A percentile compares a stretch with the other conserved stretches of the same genome.
Conservation (phyloP, 2,329 filamentous ascomycete genomes). For the Immersiporthe knoxdaviesiana region DNA sequence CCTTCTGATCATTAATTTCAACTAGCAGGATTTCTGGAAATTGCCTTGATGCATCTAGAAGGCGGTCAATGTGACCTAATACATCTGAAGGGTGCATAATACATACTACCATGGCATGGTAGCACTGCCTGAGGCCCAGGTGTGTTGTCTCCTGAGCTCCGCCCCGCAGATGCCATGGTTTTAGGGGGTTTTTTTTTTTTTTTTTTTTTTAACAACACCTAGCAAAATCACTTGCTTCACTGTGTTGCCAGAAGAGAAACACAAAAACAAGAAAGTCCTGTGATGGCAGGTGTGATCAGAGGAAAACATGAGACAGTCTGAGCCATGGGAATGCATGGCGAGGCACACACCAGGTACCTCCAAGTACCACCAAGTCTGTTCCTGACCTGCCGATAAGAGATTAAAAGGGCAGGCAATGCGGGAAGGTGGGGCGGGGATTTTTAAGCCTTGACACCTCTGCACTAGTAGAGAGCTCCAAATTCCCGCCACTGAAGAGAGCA, state of each 20-base stretch:
- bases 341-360: neutral
- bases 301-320: constrained; percentile 3
- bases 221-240: neutral
- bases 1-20: neutral
- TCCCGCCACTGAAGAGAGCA: neutral
- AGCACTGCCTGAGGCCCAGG: neutral
- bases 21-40: neutral
- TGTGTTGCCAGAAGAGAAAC: no score
- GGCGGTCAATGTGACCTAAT: neutral
- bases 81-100: neutral
- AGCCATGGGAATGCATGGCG: neutral
- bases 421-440: constrained; percentile 3
- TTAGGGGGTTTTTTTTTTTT: no score
- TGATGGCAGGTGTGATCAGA: neutral
- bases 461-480: constrained; percentile 15
- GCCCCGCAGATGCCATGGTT: neutral
- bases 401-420: constrained; percentile 1
- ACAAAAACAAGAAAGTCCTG: neutral
- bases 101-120: neutral
- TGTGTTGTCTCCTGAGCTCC: neutral
- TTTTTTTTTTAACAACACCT: no score
- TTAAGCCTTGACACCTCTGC: neutral
- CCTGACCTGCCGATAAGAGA: constrained; percentile 1
- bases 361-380: neutral
- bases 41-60: constrained; percentile 1